A percentile compares a stretch with the other conserved stretches of the same genome.
phyloP scores from a whole-genome alignment of 2,329 filamentous ascomycete genomes.

The Penicillium sp. region DNA sequence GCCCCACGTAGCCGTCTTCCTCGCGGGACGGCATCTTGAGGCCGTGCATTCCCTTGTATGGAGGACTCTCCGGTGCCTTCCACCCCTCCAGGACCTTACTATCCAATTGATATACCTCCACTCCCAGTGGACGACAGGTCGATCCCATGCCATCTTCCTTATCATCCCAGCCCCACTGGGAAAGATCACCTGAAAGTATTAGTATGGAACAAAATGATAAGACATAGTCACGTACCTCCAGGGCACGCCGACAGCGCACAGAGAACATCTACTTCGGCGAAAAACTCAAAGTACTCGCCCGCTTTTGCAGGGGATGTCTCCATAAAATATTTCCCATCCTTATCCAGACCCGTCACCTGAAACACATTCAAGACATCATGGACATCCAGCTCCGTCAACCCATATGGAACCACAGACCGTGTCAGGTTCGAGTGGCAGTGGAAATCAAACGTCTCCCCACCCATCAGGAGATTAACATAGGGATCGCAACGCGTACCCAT shows the following conservation, averaged over 20 bases:
- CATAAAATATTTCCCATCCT: slow-evolving; percentile 75
- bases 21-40: slow-evolving; percentile 53
- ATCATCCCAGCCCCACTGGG: slow-evolving; percentile 76
- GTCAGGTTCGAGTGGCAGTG: slow-evolving; percentile 83
- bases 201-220: slow-evolving; percentile 10
- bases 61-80: slow-evolving; percentile 61
- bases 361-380: slow-evolving; percentile 88
- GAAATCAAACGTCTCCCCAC: slow-evolving; percentile 71
- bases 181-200: slow-evolving; percentile 62
- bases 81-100: slow-evolving; percentile 59
- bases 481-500: slow-evolving; percentile 82
- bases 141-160: slow-evolving; percentile 60
- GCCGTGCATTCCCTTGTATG: slow-evolving; percentile 68
- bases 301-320: slow-evolving; percentile 49
- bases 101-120: slow-evolving; percentile 70
- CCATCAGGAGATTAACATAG: slow-evolving; percentile 75
- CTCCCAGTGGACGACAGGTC: slow-evolving; percentile 72
- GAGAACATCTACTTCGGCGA: slow-evolving; percentile 76
- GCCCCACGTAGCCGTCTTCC: slow-evolving; percentile 29
- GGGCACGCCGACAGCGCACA: slow-evolving; percentile 70
- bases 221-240: slow-evolving; percentile 51
- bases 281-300: slow-evolving; percentile 68
- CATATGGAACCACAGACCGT: slow-evolving; percentile 68
- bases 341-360: slow-evolving; percentile 77
- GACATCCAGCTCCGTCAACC: slow-evolving; percentile 71